Evolutionary conservation across 805 yeast genomes (phyloP).

Genomic region (Barnettozyma populi): DNA sequence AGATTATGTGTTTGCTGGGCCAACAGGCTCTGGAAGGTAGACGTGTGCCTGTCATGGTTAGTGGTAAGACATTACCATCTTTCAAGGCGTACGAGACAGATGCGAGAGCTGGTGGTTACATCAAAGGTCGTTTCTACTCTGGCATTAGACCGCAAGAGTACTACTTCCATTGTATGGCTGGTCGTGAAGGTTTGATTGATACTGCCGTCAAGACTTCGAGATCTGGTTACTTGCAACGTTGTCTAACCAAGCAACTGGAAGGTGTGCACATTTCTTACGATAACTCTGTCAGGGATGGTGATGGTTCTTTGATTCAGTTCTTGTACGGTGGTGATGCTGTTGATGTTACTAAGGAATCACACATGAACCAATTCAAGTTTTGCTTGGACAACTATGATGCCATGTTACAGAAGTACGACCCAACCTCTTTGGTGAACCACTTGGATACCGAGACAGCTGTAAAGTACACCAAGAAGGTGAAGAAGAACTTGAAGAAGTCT

Average conservation of each 20-base stretch:
- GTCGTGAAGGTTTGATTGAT: slow-evolving; percentile 99
- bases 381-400: slow-evolving; percentile 89
- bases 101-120: slow-evolving; percentile 98
- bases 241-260: slow-evolving; percentile 95
- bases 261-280: slow-evolving; percentile 95
- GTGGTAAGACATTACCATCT: slow-evolving; percentile 95
- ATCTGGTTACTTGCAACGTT: slow-evolving; percentile 97
- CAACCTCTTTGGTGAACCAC: slow-evolving; percentile 62
- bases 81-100: slow-evolving; percentile 96
- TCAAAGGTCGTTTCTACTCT: slow-evolving; percentile 93
- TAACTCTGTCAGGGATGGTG: slow-evolving; percentile 92
- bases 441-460: slow-evolving; percentile 82
- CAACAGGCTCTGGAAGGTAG: slow-evolving; percentile 99
- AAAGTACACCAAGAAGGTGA: slow-evolving; percentile 74
- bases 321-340: slow-evolving; percentile 96
- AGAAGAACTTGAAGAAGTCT: slow-evolving; percentile 66
- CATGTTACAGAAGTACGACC: slow-evolving; percentile 78
- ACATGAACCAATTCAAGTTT: slow-evolving; percentile 89
- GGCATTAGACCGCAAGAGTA: slow-evolving; percentile 98
- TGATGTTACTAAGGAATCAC: slow-evolving; percentile 91
- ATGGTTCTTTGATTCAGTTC: slow-evolving; percentile 90
- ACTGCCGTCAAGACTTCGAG: slow-evolving; percentile 98
- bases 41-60: slow-evolving; percentile 98
- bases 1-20: slow-evolving; percentile 97
- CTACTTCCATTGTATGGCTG: slow-evolving; percentile 99